Conservation (phyloP, 2,329 filamentous ascomycete species). For the Aspergillus sp. region DNA sequence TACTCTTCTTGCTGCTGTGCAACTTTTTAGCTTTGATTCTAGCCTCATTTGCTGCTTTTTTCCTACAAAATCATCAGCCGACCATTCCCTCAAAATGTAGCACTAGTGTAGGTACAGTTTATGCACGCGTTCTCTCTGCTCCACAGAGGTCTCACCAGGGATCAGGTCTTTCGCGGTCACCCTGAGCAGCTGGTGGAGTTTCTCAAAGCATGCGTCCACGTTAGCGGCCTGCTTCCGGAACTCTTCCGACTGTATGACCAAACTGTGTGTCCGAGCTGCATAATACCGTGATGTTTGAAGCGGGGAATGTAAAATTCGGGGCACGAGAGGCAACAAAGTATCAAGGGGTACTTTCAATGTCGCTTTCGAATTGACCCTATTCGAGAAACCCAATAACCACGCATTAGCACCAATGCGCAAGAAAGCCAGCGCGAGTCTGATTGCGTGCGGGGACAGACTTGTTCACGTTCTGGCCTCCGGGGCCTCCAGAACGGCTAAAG, state of each 20-base stretch:
- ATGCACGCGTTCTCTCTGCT: conserved; percentile 59
- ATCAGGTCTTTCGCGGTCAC: conserved; percentile 56
- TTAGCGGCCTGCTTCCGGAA: conserved; percentile 66
- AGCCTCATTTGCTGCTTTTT: conserved; percentile 62
- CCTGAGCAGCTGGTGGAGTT: conserved; percentile 60
- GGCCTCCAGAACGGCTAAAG: conserved; percentile 67
- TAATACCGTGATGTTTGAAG: conserved; percentile 61
- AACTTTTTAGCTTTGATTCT: conserved; percentile 63
- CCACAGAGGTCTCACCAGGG: conserved; percentile 64
- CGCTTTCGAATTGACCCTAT: conserved; percentile 69
- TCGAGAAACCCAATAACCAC: conserved; percentile 10
- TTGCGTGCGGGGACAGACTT: conserved; percentile 54
- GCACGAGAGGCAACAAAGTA: conserved; percentile 58
- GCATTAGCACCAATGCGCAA: conserved; percentile 9
- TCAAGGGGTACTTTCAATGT: conserved; percentile 62
- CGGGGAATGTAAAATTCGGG: conserved; percentile 56
- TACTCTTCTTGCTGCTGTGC: conserved; percentile 65
- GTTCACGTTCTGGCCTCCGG: conserved; percentile 71
- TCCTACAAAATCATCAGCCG: conserved; percentile 39
- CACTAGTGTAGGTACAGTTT: conserved; percentile 49
- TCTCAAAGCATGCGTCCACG: conserved; percentile 62
- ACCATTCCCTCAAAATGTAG: not conserved
- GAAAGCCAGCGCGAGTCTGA: not conserved
- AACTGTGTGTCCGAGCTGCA: conserved; percentile 55
- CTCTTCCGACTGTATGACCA: conserved; percentile 68